A percentile compares a stretch with the other conserved stretches of the same genome.
Conservation (phyloP, 2,329 filamentous ascomycete genomes). For the Epichloe brachyelytri region DNA sequence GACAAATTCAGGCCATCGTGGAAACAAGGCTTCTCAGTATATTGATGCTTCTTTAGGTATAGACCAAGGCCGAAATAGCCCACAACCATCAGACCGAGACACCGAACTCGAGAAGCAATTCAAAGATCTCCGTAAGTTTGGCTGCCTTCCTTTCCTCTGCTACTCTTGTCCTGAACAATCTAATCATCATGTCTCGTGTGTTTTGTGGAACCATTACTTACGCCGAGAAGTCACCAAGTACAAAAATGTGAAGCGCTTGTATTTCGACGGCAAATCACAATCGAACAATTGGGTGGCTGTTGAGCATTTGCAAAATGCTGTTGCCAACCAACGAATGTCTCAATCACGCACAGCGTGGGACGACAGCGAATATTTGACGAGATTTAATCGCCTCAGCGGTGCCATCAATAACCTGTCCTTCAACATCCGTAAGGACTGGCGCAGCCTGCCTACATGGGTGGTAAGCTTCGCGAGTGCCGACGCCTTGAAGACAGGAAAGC, state of each 20-base stretch:
- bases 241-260: slow-evolving; percentile 94
- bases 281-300: slow-evolving; percentile 78
- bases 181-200: background rate
- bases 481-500: slow-evolving; percentile 74
- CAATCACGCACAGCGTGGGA: slow-evolving; percentile 89
- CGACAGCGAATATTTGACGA: slow-evolving; percentile 81
- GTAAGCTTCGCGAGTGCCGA: slow-evolving; percentile 70
- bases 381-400: slow-evolving; percentile 84
- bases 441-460: slow-evolving; percentile 67
- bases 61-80: slow-evolving; percentile 42
- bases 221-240: slow-evolving; percentile 68
- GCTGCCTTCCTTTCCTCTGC: background rate
- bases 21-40: slow-evolving; percentile 26
- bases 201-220: slow-evolving; percentile 7
- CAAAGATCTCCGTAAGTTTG: slow-evolving; percentile 41
- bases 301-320: slow-evolving; percentile 90
- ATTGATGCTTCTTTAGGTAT: slow-evolving; percentile 27
- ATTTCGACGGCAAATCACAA: slow-evolving; percentile 92
- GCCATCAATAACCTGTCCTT: slow-evolving; percentile 92
- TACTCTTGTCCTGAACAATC: background rate
- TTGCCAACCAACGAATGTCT: slow-evolving; percentile 89
- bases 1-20: slow-evolving; percentile 26
- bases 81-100: slow-evolving; percentile 37
- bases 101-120: slow-evolving; percentile 40
- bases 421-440: slow-evolving; percentile 93